Evolutionary conservation across 192 early-diverging fungal genomes (phyloP).

Genomic region (Coemansia sp.): DNA sequence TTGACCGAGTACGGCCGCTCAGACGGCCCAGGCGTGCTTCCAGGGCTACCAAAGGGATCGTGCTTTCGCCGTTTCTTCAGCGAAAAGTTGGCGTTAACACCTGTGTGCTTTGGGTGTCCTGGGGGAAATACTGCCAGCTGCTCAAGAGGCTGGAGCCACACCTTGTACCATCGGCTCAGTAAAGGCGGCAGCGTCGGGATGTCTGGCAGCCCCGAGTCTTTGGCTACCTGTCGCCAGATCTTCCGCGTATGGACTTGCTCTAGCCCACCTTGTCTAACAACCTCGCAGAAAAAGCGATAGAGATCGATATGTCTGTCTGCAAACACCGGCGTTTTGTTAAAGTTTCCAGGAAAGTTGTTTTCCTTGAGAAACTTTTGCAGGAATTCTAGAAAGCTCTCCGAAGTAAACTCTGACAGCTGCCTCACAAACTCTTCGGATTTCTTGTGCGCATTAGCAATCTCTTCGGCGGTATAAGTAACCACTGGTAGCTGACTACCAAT

Average conservation of each 20-base stretch:
- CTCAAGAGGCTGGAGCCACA: constrained; percentile 53
- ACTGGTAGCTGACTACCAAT: constrained; percentile 1
- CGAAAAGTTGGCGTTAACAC: constrained; percentile 47
- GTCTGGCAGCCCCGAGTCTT: constrained; percentile 48
- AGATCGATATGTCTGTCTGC: constrained; percentile 39
- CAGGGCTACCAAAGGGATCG: constrained; percentile 37
- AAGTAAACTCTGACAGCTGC: constrained; percentile 37
- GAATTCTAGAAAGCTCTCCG: constrained; percentile 39
- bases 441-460: constrained; percentile 38
- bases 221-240: constrained; percentile 53
- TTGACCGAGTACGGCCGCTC: constrained; percentile 38
- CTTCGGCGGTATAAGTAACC: constrained; percentile 32
- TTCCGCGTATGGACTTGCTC: constrained; percentile 49
- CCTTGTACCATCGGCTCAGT: constrained; percentile 56
- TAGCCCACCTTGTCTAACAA: constrained; percentile 44
- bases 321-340: constrained; percentile 43
- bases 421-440: constrained; percentile 46
- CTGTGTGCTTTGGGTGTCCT: constrained; percentile 50
- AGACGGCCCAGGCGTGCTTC: constrained; percentile 37
- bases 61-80: constrained; percentile 51
- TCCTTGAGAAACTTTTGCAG: constrained; percentile 47
- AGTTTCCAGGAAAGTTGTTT: constrained; percentile 39
- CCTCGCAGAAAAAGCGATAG: constrained; percentile 52
- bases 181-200: constrained; percentile 46
- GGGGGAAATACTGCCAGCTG: constrained; percentile 52